A percentile compares a stretch with the other conserved stretches of the same genome.
Evolutionary conservation across 148 eudicot genomes (phyloP).

Genomic region (Rhododendron molle): DNA sequence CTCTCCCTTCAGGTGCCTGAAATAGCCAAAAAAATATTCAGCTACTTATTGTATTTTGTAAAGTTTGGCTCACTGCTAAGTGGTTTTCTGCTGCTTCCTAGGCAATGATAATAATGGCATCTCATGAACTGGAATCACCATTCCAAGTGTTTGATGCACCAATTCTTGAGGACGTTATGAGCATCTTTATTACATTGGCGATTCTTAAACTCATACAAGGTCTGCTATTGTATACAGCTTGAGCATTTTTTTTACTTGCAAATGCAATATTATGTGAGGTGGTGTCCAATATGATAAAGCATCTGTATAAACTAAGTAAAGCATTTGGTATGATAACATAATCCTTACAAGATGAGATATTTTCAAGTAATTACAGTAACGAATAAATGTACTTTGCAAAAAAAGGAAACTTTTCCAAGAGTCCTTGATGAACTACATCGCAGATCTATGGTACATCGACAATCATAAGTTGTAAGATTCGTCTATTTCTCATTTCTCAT

Average conservation of each 20-base stretch:
- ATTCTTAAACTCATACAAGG: slow-evolving; percentile 78
- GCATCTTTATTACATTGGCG: slow-evolving; percentile 94
- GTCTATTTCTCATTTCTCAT: neutral
- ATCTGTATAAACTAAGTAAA: neutral
- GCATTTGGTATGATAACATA: neutral
- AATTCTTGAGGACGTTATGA: slow-evolving; percentile 84
- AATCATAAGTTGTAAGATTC: neutral
- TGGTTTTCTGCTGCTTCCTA: slow-evolving; percentile 22
- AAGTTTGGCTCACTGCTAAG: slow-evolving; percentile 3
- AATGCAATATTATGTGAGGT: neutral
- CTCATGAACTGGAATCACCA: slow-evolving; percentile 78
- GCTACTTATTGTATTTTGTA: neutral
- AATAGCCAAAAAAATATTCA: neutral
- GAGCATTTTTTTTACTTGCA: neutral
- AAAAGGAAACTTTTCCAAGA: neutral
- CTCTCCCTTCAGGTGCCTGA: slow-evolving; percentile 79
- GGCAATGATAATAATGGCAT: slow-evolving; percentile 93
- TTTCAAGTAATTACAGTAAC: neutral
- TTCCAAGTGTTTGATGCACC: slow-evolving; percentile 68
- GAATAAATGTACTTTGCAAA: neutral
- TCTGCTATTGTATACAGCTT: slow-evolving; percentile 14
- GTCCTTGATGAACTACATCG: neutral
- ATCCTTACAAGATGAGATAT: neutral
- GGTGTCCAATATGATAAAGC: neutral
- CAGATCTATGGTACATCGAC: neutral